Evolutionary conservation across 1,284 basidiomycete genomes (phyloP), one percentile per base, ranked within the genome.

Genomic region (Ceratobasidium sp.): DNA sequence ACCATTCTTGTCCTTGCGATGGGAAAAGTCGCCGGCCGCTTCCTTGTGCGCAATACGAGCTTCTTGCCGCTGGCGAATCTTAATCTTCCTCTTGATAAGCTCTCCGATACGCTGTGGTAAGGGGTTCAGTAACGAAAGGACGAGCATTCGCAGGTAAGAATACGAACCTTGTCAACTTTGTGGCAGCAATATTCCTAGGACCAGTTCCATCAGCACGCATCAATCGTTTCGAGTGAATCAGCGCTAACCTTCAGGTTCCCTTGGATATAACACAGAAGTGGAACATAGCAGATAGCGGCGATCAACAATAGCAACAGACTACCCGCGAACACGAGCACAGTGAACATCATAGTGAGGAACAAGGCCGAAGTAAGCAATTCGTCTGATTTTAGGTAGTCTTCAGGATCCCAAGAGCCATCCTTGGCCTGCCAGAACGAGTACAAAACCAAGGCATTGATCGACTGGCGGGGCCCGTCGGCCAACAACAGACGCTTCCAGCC

Each of bases 381-480:
- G 70, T 85, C 85, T n/a, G 38, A 43, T 21, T 81, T 81, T 77
- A 93, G 92, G 80, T 93, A 94, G 78, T 89, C 91, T 55, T 82
- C 76, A 44, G 91, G 77, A 61, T 92, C 74, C 89, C 84, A 94
- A 91, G 35, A 87, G 86, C 14, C 84, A 58, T 90, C 83, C 81
- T 91, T 93, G 47, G 91, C 88, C 28, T 94, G 87, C 80, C 90
- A 97, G 76, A 98, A 93, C 23, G 94, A 93, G 81, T 95, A 98
- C 14, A 99, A 86, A 13, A 94, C 96, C 77, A 98, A 85, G 21
- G 88, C 96, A 80, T 99, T 98, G 87, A 99, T 98, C 14, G 92
- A 89, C 83, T 99, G 97, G 82, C 97, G 94, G 67, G 97, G 98
- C n/a, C 93, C 95, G 81, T 99, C 97, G 71, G 97, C 95, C 73